Evolutionary conservation across 805 yeast genomes (phyloP), one percentile per base, ranked within the genome.

Genomic region (Hanseniaspora lachancei): DNA sequence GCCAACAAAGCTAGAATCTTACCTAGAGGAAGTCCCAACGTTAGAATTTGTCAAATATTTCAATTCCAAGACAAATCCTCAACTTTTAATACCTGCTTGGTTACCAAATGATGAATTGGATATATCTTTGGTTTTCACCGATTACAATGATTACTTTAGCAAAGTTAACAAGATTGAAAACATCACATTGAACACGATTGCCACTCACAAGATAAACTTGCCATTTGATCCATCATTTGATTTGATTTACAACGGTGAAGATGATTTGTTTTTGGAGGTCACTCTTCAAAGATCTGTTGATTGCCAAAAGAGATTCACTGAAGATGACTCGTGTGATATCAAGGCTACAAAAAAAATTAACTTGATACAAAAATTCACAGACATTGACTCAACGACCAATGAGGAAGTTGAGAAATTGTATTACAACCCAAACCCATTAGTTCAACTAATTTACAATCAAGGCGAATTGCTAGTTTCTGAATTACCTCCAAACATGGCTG

Each of bases 191-290:
- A 54, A 57, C 50, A 13, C 32, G n/a, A 36, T 62, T 4, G 23
- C 56, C 1, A 43, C 48, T 18, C 57, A 59, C 2, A 39, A 47
- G 3, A 32, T 46, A 39, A 34, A 43, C 13, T 62, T 63, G 10
- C 58, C 62, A 15, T 62, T 64, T 49, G 62, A 57, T 34, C 54
- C 56, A 32, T 47, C 60, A 40, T 69, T 70, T 58, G 72, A 70
- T 1, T 62, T 72, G 46, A 18, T 20, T 3, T 53, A 38, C 20
- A 53, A 53, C 21, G 56, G 56, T 21, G 49, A 44, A 24, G 13
- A 42, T 32, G 55, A 55, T 9, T 46, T 72, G 2, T 71, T 60
- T 56, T 65, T 70, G 29, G 74, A 72, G 46, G 55, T 69, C 5
- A 61, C 59, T 42, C 58, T 68, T 32, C 41, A 59, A 32, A 56